phyloP scores from a whole-genome alignment of 306 rosid species.

The Mucuna pruriens region DNA sequence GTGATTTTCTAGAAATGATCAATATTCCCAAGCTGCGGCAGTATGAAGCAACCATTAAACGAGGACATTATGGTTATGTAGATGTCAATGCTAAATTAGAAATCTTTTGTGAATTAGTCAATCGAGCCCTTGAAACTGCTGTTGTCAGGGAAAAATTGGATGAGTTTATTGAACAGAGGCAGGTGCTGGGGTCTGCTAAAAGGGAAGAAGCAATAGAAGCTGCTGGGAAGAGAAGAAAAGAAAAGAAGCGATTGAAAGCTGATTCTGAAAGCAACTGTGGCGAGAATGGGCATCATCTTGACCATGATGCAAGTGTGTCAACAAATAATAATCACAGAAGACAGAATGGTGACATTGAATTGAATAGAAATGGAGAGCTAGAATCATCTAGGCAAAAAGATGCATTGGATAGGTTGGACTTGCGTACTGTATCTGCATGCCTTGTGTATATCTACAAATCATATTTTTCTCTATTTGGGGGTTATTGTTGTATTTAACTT shows the following conservation, averaged over 20 bases:
- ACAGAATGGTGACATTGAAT: constrained; percentile 42
- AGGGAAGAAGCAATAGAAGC: constrained; percentile 72
- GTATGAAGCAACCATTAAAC: constrained; percentile 68
- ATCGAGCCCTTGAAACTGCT: constrained; percentile 63
- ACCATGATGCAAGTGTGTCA: constrained; percentile 26
- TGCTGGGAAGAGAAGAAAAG: constrained; percentile 71
- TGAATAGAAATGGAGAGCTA: constrained; percentile 54
- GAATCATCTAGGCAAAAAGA: constrained; percentile 38
- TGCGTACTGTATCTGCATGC: constrained; percentile 13
- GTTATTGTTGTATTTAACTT: constrained; percentile 9
- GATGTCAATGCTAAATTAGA: constrained; percentile 70
- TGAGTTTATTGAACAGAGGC: constrained; percentile 75
- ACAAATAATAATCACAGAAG: constrained; percentile 44
- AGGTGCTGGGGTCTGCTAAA: constrained; percentile 73
- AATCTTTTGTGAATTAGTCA: constrained; percentile 68
- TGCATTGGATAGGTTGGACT: constrained; percentile 56
- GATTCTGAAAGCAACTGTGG: constrained; percentile 46
- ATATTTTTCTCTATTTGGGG: constrained; percentile 3
- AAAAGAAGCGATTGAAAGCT: constrained; percentile 60
- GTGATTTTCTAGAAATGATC: constrained; percentile 79
- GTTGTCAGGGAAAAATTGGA: constrained; percentile 70
- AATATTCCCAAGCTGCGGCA: constrained; percentile 58
- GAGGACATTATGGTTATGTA: constrained; percentile 88
- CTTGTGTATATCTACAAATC: background rate
- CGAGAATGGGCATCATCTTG: constrained; percentile 33